These are phyloP conservation scores for Dittrichia graveolens DNA, from an alignment of 129 eudicot species.

Conservation along the genomic window DNA sequence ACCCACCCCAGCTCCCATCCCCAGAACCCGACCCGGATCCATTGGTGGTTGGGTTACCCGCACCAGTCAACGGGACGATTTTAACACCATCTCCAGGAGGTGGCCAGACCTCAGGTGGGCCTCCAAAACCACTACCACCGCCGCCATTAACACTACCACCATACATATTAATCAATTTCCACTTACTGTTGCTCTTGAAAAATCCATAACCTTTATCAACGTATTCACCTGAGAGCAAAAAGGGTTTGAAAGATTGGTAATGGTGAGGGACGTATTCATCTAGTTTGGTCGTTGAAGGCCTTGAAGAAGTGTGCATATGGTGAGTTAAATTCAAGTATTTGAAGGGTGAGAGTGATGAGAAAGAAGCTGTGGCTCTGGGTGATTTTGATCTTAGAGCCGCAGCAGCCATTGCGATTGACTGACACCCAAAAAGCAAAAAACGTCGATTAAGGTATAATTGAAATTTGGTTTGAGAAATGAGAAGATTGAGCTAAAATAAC, in stretches of 20 bases:
- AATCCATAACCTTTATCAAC: conserved; percentile 21
- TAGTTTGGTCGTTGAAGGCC: conserved; percentile 24
- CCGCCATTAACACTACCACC: conserved; percentile 10
- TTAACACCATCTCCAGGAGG: conserved; percentile 58
- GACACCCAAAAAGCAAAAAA: conserved; percentile 3
- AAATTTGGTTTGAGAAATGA: conserved; percentile 1
- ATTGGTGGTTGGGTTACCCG: conserved; percentile 25
- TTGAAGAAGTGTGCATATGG: conserved; percentile 36
- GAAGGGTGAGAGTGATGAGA: conserved; percentile 54
- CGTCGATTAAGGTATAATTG: background rate
- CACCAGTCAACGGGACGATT: conserved; percentile 30
- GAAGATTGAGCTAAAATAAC: background rate
- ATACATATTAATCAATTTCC: conserved; percentile 23
- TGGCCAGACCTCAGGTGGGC: conserved; percentile 86
- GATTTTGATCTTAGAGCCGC: conserved; percentile 18
- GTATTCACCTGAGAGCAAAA: conserved; percentile 40
- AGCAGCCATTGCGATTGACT: background rate
- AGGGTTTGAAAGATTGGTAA: conserved; percentile 41
- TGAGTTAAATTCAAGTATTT: conserved; percentile 48
- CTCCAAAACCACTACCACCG: conserved; percentile 28
- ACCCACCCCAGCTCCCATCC: conserved; percentile 73
- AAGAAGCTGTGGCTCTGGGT: conserved; percentile 23
- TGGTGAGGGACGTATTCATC: conserved; percentile 32
- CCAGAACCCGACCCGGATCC: conserved; percentile 49
- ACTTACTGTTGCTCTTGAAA: conserved; percentile 20